These are phyloP conservation scores for Trifolium subterraneum DNA, from an alignment of 306 rosid species.

Conservation along the genomic window DNA sequence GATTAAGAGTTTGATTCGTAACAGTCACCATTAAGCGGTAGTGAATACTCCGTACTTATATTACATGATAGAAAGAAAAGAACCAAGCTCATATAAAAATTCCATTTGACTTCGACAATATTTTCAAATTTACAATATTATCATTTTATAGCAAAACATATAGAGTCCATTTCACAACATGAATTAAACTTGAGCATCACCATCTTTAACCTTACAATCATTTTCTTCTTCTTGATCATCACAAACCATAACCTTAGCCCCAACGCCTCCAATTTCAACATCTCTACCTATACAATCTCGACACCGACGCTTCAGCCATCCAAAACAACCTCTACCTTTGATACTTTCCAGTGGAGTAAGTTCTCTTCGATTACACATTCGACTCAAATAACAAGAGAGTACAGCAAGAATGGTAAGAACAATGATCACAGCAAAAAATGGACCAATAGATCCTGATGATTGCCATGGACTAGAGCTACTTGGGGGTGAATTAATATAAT, in stretches of 20 bases:
- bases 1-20: too few species aligned
- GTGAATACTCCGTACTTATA: too few species aligned
- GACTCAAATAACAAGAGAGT: constrained; percentile 64
- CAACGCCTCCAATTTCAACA: constrained; percentile 45
- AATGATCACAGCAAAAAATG: constrained; percentile 71
- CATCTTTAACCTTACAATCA: constrained; percentile 34
- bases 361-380: constrained; percentile 45
- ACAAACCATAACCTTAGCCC: constrained; percentile 50
- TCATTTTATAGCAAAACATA: too few species aligned
- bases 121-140: too few species aligned
- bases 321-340: constrained; percentile 45
- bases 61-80: too few species aligned
- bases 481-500: constrained; percentile 25
- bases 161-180: too few species aligned
- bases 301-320: constrained; percentile 57
- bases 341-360: constrained; percentile 54
- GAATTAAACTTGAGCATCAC: constrained; percentile 40
- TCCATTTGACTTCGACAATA: too few species aligned
- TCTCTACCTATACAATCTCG: constrained; percentile 27
- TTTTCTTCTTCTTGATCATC: constrained; percentile 7
- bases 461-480: constrained; percentile 43
- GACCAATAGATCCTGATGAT: constrained; percentile 71
- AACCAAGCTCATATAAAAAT: too few species aligned
- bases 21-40: too few species aligned
- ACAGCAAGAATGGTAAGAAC: constrained; percentile 58